Conservation (phyloP, 257 asterid species). For the Fraxinus americana region DNA sequence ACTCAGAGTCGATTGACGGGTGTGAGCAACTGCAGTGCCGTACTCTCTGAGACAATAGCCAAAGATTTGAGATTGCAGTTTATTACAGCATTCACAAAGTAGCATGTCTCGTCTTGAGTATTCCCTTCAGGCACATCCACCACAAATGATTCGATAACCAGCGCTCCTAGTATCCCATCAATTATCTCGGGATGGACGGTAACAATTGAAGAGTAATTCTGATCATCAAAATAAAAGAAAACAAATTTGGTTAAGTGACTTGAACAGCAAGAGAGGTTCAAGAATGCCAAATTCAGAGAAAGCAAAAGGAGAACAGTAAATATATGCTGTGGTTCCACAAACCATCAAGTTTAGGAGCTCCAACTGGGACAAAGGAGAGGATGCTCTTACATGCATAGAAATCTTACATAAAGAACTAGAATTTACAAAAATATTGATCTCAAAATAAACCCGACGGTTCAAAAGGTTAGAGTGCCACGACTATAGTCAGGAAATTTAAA, state of each 20-base stretch:
- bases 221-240: conserved; percentile 10
- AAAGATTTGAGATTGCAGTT: conserved; percentile 81
- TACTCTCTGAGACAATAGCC: conserved; percentile 79
- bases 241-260: not conserved
- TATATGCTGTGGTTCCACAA: not conserved
- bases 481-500: too few species aligned
- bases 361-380: not conserved
- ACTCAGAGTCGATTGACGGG: not conserved
- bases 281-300: not conserved
- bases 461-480: too few species aligned
- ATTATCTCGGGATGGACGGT: conserved; percentile 71
- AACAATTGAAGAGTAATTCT: conserved; percentile 81
- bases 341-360: not conserved
- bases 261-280: not conserved
- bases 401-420: not conserved
- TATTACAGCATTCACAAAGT: conserved; percentile 77
- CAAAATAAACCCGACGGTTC: too few species aligned
- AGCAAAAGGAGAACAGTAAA: not conserved
- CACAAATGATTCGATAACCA: conserved; percentile 72
- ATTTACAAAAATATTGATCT: too few species aligned
- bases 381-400: not conserved
- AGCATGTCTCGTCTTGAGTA: conserved; percentile 80
- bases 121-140: conserved; percentile 90
- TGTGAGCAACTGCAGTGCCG: conserved; percentile 49
- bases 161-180: conserved; percentile 60